A percentile compares a stretch with the other conserved stretches of the same genome.
phyloP scores from a whole-genome alignment of 2,329 filamentous ascomycete genomes.

The Sporothrix phasma region DNA sequence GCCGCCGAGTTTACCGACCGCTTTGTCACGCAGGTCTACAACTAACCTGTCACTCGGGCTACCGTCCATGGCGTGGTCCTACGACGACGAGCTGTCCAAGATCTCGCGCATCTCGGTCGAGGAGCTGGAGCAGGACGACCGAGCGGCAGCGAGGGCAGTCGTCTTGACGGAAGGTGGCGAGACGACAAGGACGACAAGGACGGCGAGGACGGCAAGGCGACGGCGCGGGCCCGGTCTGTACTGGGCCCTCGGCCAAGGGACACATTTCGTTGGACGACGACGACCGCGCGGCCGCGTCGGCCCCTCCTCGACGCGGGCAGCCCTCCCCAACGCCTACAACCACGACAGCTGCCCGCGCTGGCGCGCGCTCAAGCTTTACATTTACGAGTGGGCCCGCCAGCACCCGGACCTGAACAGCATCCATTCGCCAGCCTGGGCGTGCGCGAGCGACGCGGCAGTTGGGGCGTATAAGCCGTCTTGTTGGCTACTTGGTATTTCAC shows the following conservation, averaged over 20 bases:
- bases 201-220: no score
- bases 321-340: constrained; percentile 25
- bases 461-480: constrained; percentile 49
- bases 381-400: constrained; percentile 81
- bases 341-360: constrained; percentile 59
- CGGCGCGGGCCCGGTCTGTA: no score
- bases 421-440: constrained; percentile 55
- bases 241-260: constrained; percentile 44
- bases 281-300: constrained; percentile 22
- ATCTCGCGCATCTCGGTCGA: constrained; percentile 61
- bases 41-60: constrained; percentile 92
- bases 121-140: constrained; percentile 64
- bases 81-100: constrained; percentile 74
- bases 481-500: no score
- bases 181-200: constrained; percentile 10
- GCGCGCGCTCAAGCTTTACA: constrained; percentile 74
- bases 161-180: no score
- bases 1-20: constrained; percentile 63
- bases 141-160: not conserved
- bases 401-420: constrained; percentile 62
- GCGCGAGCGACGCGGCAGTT: constrained; percentile 56
- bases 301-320: no score
- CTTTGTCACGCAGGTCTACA: constrained; percentile 93
- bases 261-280: constrained; percentile 62
- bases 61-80: constrained; percentile 70